A percentile compares a stretch with the other conserved stretches of the same genome.
Evolutionary conservation across 306 rosid genomes (phyloP).

Genomic region (Cercis canadensis): DNA sequence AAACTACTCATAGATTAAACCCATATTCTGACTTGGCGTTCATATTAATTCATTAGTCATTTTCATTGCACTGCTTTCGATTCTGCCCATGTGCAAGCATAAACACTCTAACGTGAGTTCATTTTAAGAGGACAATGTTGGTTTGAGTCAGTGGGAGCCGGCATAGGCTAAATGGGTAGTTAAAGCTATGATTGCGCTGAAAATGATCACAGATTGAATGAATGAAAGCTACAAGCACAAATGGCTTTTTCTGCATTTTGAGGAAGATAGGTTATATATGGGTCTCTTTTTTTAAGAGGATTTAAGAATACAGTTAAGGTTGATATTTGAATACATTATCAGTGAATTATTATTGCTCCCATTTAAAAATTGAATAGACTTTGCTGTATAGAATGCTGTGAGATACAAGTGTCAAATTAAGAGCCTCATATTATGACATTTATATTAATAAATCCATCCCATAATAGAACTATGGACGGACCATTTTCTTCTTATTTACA

Average conservation of each 20-base stretch:
- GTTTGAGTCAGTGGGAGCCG: slow-evolving; percentile 33
- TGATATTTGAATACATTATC: background rate
- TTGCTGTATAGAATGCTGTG: background rate
- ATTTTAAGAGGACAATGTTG: slow-evolving; percentile 12
- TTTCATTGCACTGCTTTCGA: slow-evolving; percentile 31
- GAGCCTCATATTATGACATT: slow-evolving; percentile 16
- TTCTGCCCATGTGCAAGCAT: slow-evolving; percentile 46
- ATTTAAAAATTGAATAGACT: background rate
- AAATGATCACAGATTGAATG: slow-evolving; percentile 22
- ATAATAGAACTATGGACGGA: slow-evolving; percentile 29
- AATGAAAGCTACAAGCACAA: slow-evolving; percentile 5
- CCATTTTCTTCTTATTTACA: slow-evolving; percentile 18
- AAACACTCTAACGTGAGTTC: slow-evolving; percentile 12
- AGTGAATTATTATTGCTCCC: slow-evolving; percentile 17
- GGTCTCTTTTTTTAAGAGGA: no score
- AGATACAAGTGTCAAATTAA: slow-evolving; percentile 43
- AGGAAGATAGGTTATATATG: background rate
- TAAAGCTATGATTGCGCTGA: slow-evolving; percentile 26
- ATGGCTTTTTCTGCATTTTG: background rate
- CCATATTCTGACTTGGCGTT: background rate
- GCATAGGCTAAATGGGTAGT: slow-evolving; percentile 13
- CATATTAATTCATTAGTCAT: slow-evolving; percentile 32
- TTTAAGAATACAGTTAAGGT: no score
- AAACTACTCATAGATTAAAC: slow-evolving; percentile 8
- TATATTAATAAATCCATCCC: slow-evolving; percentile 19